Evolutionary conservation across 768 basidiomycete genomes (phyloP).

Genomic region (Hericium erinaceus): DNA sequence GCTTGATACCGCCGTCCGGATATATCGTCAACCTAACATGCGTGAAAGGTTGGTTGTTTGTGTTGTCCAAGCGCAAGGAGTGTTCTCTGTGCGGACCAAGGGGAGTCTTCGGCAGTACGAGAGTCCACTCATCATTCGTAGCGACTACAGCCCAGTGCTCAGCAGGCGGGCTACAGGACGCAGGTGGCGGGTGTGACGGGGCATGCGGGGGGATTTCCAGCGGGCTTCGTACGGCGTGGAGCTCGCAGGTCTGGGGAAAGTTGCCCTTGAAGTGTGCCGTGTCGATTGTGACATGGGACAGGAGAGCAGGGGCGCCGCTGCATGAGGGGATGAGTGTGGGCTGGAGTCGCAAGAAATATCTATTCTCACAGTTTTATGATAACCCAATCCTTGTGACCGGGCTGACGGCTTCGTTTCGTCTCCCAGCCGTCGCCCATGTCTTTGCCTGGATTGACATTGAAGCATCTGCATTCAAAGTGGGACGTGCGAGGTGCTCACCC

Average conservation of each 20-base stretch:
- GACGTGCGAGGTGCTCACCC: constrained; percentile 30
- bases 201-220: constrained; percentile 24
- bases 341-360: neutral
- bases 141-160: constrained; percentile 18
- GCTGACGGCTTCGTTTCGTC: constrained; percentile 76
- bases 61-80: constrained; percentile 74
- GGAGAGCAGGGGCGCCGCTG: constrained; percentile 65
- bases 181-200: constrained; percentile 6
- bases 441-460: constrained; percentile 37
- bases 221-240: constrained; percentile 44
- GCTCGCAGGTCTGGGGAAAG: constrained; percentile 81
- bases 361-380: constrained; percentile 74
- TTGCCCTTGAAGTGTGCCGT: constrained; percentile 95
- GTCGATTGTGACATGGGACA: constrained; percentile 82
- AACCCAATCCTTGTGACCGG: constrained; percentile 85
- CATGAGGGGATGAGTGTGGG: neutral
- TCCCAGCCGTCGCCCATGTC: constrained; percentile 99
- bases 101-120: constrained; percentile 66
- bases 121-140: constrained; percentile 53
- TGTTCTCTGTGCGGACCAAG: constrained; percentile 88
- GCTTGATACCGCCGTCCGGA: constrained; percentile 94
- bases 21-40: constrained; percentile 86
- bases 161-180: constrained; percentile 9
- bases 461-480: neutral
- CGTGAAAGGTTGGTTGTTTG: constrained; percentile 49